Percentiles rank a stretch among this genome's conserved stretches.
phyloP scores from a whole-genome alignment of 495 filamentous ascomycete genomes.

The Cudoniella acicularis region DNA sequence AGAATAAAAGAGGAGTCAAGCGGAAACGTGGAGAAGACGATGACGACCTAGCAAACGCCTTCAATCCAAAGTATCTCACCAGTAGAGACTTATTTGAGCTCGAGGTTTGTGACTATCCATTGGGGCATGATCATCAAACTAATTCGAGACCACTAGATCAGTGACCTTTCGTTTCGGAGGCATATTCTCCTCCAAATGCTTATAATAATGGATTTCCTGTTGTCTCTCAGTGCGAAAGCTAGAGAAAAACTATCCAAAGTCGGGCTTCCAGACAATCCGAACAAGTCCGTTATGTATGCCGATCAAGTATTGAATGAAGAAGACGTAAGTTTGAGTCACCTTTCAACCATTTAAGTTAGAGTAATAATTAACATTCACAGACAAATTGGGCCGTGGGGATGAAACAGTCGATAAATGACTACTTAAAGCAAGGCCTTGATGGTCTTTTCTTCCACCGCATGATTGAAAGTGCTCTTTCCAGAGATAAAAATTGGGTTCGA shows the following conservation, averaged over 20 bases:
- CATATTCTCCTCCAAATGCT: conserved; percentile 93
- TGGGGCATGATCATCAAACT: not conserved
- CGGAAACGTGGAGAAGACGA: conserved; percentile 64
- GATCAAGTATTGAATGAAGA: conserved; percentile 72
- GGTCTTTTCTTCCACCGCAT: conserved; percentile 93
- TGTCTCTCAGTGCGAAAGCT: conserved; percentile 78
- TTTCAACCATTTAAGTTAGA: not conserved
- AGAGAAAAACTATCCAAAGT: conserved; percentile 71
- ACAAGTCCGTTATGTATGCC: conserved; percentile 82
- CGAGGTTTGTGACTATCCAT: conserved; percentile 57
- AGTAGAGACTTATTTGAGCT: conserved; percentile 92
- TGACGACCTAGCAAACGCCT: conserved; percentile 63
- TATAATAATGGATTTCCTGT: conserved; percentile 88
- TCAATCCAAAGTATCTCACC: conserved; percentile 96
- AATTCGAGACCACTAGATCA: conserved; percentile 51
- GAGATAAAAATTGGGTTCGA: conserved; percentile 96
- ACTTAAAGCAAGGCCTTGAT: conserved; percentile 71
- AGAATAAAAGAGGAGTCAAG: conserved; percentile 61
- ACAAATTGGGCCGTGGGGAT: conserved; percentile 75
- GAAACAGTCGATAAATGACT: conserved; percentile 68
- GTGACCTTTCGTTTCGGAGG: conserved; percentile 87
- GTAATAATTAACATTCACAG: conserved; percentile 21
- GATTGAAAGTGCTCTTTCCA: conserved; percentile 89
- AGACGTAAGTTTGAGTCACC: conserved; percentile 54
- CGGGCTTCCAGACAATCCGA: conserved; percentile 45